Evolutionary conservation across 2,329 filamentous ascomycete genomes (phyloP), one percentile per base, ranked within the genome.

Genomic region (Aspergillus melleus): DNA sequence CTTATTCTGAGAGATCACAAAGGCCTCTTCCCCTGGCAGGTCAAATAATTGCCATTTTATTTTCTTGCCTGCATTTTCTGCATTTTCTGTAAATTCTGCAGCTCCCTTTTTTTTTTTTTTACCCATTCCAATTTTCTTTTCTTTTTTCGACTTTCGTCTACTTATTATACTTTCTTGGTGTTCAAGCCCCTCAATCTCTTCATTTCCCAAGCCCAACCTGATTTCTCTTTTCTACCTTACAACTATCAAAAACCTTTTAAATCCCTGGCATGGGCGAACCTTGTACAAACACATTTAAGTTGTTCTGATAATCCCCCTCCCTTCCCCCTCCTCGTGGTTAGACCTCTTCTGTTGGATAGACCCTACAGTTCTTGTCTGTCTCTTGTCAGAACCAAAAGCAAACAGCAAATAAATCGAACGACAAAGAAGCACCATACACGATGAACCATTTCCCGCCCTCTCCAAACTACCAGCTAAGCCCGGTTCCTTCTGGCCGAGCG

Each of bases 361-460:
- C n/a, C n/a, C 20, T 39, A n/a, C 36, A 42, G 11, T 30, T 49
- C 26, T n/a, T 50, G 14, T 16, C 19, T 14, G 16, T 30, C 44
- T n/a, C 16, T n/a, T 42, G 14, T 42, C 12, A 42, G 16, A 14
- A 49, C 30, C n/a, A 39, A 22, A 52, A n/a, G 10, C 5, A 36
- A 36, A 36, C 11, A 36, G 32, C 32, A 22, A 58, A 16, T 4
- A 39, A 16, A 46, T n/a, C 51, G 19, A 19, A n/a, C 32, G 16
- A 42, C 16, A 16, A 16, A 10, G 12, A 26, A 29, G 4, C n/a
- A n/a, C 19, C 26, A 47, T 26, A 53, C 16, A 42, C 60, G 47
- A 74, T 74, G 71, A 60, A 71, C 55, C 62, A 52, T 54, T 65
- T 64, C 39, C 60, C 63, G 36, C 50, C 61, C 32, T 59, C 67